Evolutionary conservation across 495 filamentous ascomycete genomes (phyloP), one percentile per base, ranked within the genome.

Genomic region (Aspergillus nanangensis): DNA sequence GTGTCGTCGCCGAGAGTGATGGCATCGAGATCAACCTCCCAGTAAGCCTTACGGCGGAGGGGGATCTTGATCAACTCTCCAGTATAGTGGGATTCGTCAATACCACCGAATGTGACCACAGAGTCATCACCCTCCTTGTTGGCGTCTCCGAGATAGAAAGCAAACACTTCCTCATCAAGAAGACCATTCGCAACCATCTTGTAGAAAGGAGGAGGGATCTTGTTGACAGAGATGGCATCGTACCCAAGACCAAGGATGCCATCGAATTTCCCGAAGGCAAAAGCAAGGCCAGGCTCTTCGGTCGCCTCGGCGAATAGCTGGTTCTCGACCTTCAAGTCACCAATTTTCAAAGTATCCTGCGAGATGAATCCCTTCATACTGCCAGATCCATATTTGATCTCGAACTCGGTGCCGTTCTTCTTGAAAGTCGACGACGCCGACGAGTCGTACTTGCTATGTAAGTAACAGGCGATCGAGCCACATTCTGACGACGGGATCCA

Each of bases 271-370:
- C 94, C 94, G 58, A 99, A 99, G 52, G 94, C 94, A 63, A 99
- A 99, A 45, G 92, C 92, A 48, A 99, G 79, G 47, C 94, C 94
- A 47, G 94, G 94, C 72, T 99, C 94, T 21, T 70, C 76, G 45
- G 90, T 96, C 23, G 93, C 93, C 71, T 99, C 94, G 52, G 92
- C 94, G 54, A 99, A 99, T 62, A 87, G 79, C 68, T 97, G 94
- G 32, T 84, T 64, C 75, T 92, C 81, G 62, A 99, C 74, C 47
- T 75, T 83, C 57, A 97, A 63, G 65, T 96, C 93, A 43, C 94
- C 94, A 52, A 99, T 96, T 45, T 76, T 78, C 47, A 99, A 55
- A 13, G 62, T 77, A 62, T 99, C 94, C 60, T 87, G 77, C 33
- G 93, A 97, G 22, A 97, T 83, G 57, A 91, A 99, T 51, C 94